Evolutionary conservation across 805 yeast species (phyloP), one percentile per base, ranked within the genome.

Genomic region (Zygoascus biomembranicola): DNA sequence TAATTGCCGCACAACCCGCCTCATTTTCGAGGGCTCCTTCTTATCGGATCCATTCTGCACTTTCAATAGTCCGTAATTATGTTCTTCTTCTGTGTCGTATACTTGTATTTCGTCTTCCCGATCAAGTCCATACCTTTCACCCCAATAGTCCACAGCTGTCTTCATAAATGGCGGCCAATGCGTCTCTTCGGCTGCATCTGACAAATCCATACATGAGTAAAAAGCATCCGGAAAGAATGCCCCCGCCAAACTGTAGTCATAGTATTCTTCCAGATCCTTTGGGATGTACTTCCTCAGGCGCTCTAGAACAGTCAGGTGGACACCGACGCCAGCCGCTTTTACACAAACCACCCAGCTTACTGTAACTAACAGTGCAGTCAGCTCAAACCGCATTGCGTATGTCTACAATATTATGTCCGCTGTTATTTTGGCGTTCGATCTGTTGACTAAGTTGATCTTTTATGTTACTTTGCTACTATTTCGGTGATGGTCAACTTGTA

Each of bases 141-240:
- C 64, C 65, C 79, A 78, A 47, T 75, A 66, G 5, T 69, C 57
- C 5, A 78, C 76, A 0, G 82, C 80, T 2, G 66, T 64, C 4
- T 69, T 64, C 13, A 83, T 59, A 60, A 82, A 83, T 1, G 83
- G 82, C 0, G 88, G 87, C 89, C 90, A 84, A 62, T 84, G 89
- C 0, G 82, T 72, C 31, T 70, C 76, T 63, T 84, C 90, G 2
- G 86, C 84, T 2, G 75, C 75, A 10, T 75, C 73, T 2, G 77
- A 70, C 26, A 66, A 61, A 2, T 77, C 80, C 49, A 77, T 66
- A 63, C 89, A 84, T 37, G 77, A 72, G 64, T 84, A 84, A 60
- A 82, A 78, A 0, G 85, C 79, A 63, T 84, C 90, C 0, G 90
- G 90, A 60, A 78, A 80, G 62, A 84, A 84, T 0, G 85, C 75